phyloP scores from a whole-genome alignment of 176 grass and related monocot species.

The Zea luxurians region DNA sequence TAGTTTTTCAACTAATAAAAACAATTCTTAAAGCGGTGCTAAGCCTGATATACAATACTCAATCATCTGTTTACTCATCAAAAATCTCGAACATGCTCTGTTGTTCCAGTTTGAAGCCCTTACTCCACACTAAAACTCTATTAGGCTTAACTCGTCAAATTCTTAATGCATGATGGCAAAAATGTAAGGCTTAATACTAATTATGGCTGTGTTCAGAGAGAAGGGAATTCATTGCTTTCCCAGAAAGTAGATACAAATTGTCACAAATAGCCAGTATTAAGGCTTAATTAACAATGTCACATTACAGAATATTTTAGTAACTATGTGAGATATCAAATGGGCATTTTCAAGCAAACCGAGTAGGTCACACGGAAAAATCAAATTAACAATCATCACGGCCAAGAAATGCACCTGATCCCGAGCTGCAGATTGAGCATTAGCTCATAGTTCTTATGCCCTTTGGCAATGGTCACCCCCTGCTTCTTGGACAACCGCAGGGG shows the following conservation, averaged over 20 bases:
- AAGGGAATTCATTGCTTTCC: neutral
- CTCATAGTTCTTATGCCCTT: conserved; percentile 94
- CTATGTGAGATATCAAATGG: conserved; percentile 5
- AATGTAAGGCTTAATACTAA: neutral
- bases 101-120: conserved; percentile 5
- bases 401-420: conserved; percentile 72
- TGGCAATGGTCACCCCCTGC: conserved; percentile 77
- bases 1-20: neutral
- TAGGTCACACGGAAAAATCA: neutral
- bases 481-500: conserved; percentile 41
- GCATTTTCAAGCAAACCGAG: conserved; percentile 11
- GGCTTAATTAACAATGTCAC: neutral
- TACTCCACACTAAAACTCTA: neutral
- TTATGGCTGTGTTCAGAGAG: neutral
- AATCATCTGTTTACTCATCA: conserved; percentile 14
- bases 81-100: neutral
- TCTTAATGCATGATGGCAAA: too few relatives aligned
- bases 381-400: neutral
- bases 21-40: neutral
- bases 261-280: neutral
- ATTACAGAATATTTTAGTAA: neutral
- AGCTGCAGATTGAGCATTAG: conserved; percentile 99
- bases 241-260: neutral
- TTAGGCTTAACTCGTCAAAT: neutral
- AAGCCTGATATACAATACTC: neutral